Evolutionary conservation across 768 basidiomycete genomes (phyloP).

Genomic region (Russula brevipes): DNA sequence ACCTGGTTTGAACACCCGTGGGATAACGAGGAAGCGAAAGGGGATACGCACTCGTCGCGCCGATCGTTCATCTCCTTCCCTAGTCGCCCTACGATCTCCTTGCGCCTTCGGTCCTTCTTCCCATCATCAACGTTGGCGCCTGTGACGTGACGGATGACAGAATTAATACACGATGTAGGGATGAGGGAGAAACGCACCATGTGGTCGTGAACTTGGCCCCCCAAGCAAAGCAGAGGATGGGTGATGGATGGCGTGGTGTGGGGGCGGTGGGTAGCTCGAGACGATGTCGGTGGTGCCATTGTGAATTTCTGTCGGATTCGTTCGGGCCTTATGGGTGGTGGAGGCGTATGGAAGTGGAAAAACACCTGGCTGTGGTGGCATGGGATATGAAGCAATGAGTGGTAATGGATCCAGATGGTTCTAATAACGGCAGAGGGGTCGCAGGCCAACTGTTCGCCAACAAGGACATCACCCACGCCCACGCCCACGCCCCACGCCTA

Average conservation of each 20-base stretch:
- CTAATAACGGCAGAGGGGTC: not conserved
- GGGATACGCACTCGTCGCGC: slow-evolving; percentile 59
- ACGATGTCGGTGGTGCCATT: slow-evolving; percentile 31
- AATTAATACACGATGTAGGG: not conserved
- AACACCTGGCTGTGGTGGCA: slow-evolving; percentile 68
- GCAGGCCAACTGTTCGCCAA: too few species aligned
- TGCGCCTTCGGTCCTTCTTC: slow-evolving; percentile 62
- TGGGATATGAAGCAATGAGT: slow-evolving; percentile 26
- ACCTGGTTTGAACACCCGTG: slow-evolving; percentile 10
- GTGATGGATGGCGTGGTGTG: slow-evolving; percentile 39
- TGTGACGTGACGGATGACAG: slow-evolving; percentile 8
- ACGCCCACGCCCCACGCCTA: too few species aligned
- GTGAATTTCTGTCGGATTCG: slow-evolving; percentile 26
- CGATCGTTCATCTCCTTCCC: slow-evolving; percentile 71
- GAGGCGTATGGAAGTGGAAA: slow-evolving; percentile 57
- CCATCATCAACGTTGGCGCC: slow-evolving; percentile 36
- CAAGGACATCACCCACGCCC: not conserved
- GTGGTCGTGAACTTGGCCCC: slow-evolving; percentile 13
- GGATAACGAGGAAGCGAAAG: slow-evolving; percentile 10
- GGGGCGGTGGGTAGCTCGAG: slow-evolving; percentile 35
- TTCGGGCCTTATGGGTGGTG: slow-evolving; percentile 41
- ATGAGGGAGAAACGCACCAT: slow-evolving; percentile 9
- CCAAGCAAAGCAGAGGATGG: slow-evolving; percentile 42
- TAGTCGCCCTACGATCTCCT: slow-evolving; percentile 63
- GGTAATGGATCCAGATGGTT: not conserved